Conservation (phyloP, 2,329 filamentous ascomycete species). For the Colletotrichum chlorophyti region DNA sequence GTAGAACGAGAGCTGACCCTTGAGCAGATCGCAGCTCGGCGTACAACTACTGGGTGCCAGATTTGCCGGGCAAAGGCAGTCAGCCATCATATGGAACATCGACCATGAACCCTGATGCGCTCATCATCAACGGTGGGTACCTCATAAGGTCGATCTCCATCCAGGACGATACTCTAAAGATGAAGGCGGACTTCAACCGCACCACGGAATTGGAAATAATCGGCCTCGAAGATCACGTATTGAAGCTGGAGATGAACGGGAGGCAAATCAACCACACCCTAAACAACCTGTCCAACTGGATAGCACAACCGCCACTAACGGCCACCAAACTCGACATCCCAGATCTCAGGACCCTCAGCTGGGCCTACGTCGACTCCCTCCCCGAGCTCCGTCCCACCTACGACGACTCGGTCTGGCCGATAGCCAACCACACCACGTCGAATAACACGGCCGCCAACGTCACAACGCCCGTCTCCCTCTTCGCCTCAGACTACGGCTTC, state of each 20-base stretch:
- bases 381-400: slow-evolving; percentile 72
- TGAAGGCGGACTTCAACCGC: slow-evolving; percentile 76
- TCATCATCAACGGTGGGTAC: slow-evolving; percentile 71
- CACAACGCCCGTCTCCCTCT: slow-evolving; percentile 71
- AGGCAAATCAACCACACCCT: slow-evolving; percentile 42
- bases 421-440: slow-evolving; percentile 62
- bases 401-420: slow-evolving; percentile 72
- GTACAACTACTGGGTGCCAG: slow-evolving; percentile 73
- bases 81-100: slow-evolving; percentile 41
- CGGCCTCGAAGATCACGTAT: slow-evolving; percentile 63
- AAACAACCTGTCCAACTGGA: slow-evolving; percentile 53
- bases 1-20: neutral
- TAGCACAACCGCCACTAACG: slow-evolving; percentile 36
- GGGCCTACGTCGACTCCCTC: slow-evolving; percentile 75
- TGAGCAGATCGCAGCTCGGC: slow-evolving; percentile 67
- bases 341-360: slow-evolving; percentile 62
- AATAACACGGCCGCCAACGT: slow-evolving; percentile 65
- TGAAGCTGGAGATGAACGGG: slow-evolving; percentile 51
- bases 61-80: slow-evolving; percentile 48
- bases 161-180: slow-evolving; percentile 59
- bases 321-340: slow-evolving; percentile 57
- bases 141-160: slow-evolving; percentile 67
- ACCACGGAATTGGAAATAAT: slow-evolving; percentile 74
- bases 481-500: slow-evolving; percentile 76
- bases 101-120: slow-evolving; percentile 44